Evolutionary conservation across 1,139 yeast genomes (phyloP).

Genomic region (Ashbya aceris): DNA sequence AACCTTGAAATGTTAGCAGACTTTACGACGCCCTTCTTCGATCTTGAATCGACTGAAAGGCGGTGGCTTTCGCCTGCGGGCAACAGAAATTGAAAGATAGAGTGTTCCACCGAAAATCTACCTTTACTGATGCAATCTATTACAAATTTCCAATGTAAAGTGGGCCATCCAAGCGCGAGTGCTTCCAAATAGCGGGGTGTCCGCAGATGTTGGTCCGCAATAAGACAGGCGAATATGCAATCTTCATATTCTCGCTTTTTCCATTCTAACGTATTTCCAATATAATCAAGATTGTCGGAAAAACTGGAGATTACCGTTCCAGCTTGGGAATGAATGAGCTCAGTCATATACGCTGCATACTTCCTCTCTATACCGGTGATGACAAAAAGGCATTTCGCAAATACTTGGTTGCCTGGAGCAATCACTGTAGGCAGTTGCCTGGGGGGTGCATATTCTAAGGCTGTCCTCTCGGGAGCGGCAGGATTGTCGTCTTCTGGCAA

Average conservation of each 20-base stretch:
- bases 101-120: conserved; percentile 26
- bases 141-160: conserved; percentile 53
- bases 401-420: conserved; percentile 21
- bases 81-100: conserved; percentile 41
- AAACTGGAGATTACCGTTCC: conserved; percentile 39
- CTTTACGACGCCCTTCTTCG: conserved; percentile 16
- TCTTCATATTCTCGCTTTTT: conserved; percentile 8
- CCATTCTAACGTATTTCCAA: conserved; percentile 7
- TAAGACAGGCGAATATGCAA: conserved; percentile 51
- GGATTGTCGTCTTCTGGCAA: conserved; percentile 4
- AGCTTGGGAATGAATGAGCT: conserved; percentile 34
- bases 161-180: conserved; percentile 86
- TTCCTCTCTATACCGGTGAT: conserved; percentile 36
- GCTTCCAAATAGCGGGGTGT: conserved; percentile 77
- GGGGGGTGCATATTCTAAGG: neutral
- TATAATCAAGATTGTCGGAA: conserved; percentile 13
- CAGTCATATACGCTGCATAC: conserved; percentile 33
- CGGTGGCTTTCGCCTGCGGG: conserved; percentile 54
- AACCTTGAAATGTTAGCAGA: conserved; percentile 27
- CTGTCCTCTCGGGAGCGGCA: neutral
- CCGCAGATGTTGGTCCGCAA: conserved; percentile 49
- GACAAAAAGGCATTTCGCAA: conserved; percentile 36
- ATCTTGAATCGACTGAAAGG: conserved; percentile 15
- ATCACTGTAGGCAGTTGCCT: neutral
- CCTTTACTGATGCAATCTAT: conserved; percentile 39